Evolutionary conservation across 139 green algal genomes (phyloP).

Genomic region (Parachlorella kessleri): DNA sequence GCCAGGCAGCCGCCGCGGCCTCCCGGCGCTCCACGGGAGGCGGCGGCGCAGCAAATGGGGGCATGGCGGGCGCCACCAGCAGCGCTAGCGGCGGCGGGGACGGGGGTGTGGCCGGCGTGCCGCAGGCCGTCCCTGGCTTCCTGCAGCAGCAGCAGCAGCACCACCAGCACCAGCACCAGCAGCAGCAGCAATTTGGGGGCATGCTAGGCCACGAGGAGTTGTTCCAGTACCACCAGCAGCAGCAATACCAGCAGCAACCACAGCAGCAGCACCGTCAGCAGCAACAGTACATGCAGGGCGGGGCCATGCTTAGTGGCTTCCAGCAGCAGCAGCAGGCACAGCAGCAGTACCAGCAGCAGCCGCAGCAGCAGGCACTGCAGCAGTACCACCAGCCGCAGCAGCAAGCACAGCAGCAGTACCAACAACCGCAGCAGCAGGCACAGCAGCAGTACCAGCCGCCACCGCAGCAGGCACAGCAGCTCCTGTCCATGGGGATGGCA

Average conservation of each 20-base stretch:
- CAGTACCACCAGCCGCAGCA: conserved; percentile 3
- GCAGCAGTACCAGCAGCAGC: too few species aligned
- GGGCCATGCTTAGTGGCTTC: too few species aligned
- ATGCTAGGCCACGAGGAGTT: neutral
- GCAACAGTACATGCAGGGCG: too few species aligned
- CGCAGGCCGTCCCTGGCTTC: neutral
- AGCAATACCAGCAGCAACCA: neutral
- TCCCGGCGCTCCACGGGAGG: neutral
- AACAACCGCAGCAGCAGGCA: neutral
- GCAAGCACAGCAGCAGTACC: neutral
- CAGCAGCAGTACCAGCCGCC: neutral
- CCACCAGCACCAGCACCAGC: neutral
- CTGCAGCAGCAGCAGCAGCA: neutral
- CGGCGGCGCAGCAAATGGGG: neutral
- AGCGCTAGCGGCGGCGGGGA: neutral
- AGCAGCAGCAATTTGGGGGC: neutral
- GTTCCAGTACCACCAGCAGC: neutral
- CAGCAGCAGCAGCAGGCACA: too few species aligned
- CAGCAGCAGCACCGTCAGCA: neutral
- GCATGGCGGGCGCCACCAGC: too few species aligned
- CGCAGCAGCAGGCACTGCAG: too few species aligned
- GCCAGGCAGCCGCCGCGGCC: neutral
- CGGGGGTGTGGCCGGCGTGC: too few species aligned
- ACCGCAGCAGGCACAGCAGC: neutral
- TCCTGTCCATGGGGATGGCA: neutral